Percentiles rank a stretch among this genome's conserved stretches.
Evolutionary conservation across 345 rosid genomes (phyloP).

Genomic region (Aquilaria malaccensis): DNA sequence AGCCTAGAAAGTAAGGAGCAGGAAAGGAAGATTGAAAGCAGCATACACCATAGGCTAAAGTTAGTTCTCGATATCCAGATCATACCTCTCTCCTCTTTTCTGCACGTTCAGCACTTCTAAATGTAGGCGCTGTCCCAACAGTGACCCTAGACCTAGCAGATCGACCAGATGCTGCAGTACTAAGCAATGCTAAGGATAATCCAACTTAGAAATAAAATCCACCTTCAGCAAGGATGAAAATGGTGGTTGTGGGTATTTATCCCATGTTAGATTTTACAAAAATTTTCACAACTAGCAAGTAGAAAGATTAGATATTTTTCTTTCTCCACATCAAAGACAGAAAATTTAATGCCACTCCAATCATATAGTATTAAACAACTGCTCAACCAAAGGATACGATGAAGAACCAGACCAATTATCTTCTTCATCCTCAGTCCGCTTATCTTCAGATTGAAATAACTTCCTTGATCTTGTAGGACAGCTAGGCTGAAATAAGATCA

Average conservation of each 20-base stretch:
- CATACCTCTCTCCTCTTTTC: slow-evolving; percentile 87
- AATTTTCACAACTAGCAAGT: too few species aligned
- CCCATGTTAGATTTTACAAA: too few species aligned
- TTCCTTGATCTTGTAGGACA: slow-evolving; percentile 7
- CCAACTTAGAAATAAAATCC: slow-evolving; percentile 3
- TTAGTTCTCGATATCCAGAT: slow-evolving; percentile 6
- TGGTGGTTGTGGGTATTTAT: too few species aligned
- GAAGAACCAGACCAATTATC: slow-evolving; percentile 79
- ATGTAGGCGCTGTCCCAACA: slow-evolving; percentile 84
- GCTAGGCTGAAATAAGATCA: slow-evolving; percentile 47
- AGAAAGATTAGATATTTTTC: too few species aligned
- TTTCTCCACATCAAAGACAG: too few species aligned
- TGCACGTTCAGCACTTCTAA: slow-evolving; percentile 72
- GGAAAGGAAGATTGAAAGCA: too few species aligned
- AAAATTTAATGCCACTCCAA: not conserved
- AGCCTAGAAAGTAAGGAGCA: too few species aligned
- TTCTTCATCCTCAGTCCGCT: slow-evolving; percentile 69
- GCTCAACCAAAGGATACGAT: slow-evolving; percentile 64
- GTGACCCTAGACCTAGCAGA: slow-evolving; percentile 57
- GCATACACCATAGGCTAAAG: slow-evolving; percentile 3
- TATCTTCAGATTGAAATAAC: not conserved
- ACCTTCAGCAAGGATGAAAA: not conserved
- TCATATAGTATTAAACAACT: not conserved
- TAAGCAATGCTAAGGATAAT: slow-evolving; percentile 54
- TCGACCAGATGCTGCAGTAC: slow-evolving; percentile 67